Evolutionary conservation across 1,284 basidiomycete genomes (phyloP).

Genomic region (Apiotrichum laibachii): DNA sequence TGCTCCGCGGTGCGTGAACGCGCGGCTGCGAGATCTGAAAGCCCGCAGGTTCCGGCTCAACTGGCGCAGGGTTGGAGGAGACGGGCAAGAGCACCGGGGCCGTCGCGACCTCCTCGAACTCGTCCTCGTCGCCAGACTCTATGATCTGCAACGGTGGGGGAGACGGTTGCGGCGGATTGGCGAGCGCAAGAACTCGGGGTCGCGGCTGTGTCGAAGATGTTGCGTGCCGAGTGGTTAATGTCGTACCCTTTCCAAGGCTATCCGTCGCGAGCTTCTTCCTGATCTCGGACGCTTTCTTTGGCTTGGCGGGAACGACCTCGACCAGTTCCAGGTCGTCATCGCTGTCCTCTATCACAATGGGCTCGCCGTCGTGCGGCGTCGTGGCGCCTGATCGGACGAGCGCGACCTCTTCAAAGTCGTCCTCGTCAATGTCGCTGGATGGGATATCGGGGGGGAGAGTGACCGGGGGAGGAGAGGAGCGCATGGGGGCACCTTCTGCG

Average conservation of each 20-base stretch:
- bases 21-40: background rate
- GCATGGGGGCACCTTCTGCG: background rate
- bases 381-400: conserved; percentile 24
- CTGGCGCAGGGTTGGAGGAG: background rate
- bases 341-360: conserved; percentile 8
- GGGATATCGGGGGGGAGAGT: background rate
- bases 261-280: background rate
- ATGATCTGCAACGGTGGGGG: background rate
- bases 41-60: background rate
- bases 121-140: conserved; percentile 19
- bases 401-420: conserved; percentile 39
- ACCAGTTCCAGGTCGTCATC: conserved; percentile 13
- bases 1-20: background rate
- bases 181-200: background rate
- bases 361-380: background rate
- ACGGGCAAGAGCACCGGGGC: background rate
- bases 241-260: background rate
- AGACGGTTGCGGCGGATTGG: background rate
- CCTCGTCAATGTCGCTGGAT: conserved; percentile 16
- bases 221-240: background rate
- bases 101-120: conserved; percentile 25
- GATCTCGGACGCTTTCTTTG: background rate
- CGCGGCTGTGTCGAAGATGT: background rate
- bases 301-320: background rate
- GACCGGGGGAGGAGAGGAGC: background rate